These are phyloP conservation scores for Globisporangium canariense DNA, from an alignment of 352 stramenopile genomes.

Conservation along the genomic window DNA sequence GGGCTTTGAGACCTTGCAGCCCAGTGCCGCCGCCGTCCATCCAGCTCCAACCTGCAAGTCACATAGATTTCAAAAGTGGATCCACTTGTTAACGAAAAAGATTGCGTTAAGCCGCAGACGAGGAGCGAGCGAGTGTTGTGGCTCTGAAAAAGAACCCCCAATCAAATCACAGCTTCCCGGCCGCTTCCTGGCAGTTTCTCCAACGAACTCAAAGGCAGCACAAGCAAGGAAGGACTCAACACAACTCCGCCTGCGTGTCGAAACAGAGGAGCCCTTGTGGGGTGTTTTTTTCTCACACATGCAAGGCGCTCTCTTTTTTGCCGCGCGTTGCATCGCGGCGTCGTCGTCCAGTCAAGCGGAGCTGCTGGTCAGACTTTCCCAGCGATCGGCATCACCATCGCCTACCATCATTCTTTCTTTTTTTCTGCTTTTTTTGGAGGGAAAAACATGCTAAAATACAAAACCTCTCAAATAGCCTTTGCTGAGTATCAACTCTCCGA, in stretches of 20 bases:
- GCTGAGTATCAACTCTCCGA: conserved; percentile 6
- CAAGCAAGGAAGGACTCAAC: background rate
- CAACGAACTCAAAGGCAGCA: background rate
- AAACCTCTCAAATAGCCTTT: conserved; percentile 7
- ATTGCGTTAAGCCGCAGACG: conserved; percentile 5
- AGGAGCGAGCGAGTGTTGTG: background rate
- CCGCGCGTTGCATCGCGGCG: background rate
- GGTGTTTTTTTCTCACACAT: background rate
- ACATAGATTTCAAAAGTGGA: no score
- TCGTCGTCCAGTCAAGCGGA: conserved; percentile 7
- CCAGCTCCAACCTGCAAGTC: no score
- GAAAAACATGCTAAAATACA: no score
- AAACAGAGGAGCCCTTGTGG: background rate
- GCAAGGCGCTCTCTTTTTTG: background rate
- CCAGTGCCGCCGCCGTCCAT: no score
- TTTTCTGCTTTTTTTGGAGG: no score
- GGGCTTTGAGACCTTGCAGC: no score
- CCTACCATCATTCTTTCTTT: conserved; percentile 2
- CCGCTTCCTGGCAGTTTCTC: background rate
- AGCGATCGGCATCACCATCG: background rate
- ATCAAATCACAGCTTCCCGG: conserved; percentile 3
- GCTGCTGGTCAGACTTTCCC: background rate
- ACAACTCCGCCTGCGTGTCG: background rate
- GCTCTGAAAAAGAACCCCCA: conserved; percentile 17
- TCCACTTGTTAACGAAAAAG: no score